Base-by-base conservation (phyloP, 495 filamentous ascomycete species). In the Thermothielavioides terrestris region DNA sequence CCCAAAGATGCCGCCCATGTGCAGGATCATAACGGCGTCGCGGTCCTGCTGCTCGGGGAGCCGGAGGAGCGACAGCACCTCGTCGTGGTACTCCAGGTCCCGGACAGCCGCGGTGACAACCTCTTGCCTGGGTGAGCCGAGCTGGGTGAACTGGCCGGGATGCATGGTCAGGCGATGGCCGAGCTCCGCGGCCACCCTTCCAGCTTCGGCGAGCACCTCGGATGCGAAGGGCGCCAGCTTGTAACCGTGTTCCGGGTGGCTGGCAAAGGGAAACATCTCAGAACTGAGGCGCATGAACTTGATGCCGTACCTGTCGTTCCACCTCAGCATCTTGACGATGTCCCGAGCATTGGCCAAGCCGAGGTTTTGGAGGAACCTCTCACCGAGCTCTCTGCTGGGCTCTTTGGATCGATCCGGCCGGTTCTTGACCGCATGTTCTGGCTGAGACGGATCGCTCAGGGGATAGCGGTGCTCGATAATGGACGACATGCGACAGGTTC, bases 221-320 rank as follows among this genome's bases (percentile, higher is more conserved):
- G 81, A 79, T 1, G 94, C 92, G 63, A 98, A 96, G 0, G 86
- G 86, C 0, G 83, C 84, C 10, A 96, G 74, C 54, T 82, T 86
- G 61, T 96, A 98, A 0, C 89, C 92, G 54, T 94, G 89, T 49
- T 85, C 83, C 22, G 75, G 73, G 55, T 96, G 89, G 42, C 85
- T 91, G 0, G 92, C 89, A 62, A 96, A 96, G 1, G 91, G 92
- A 52, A 96, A 96, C 87, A 95, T 95, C 60, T 95, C 92, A 56
- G 85, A 92, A 56, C 85, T 91, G 17, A 97, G 73, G 3, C 91
- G 83, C 75, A 97, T 76, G 64, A 98, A 94, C 60, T 85, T 92
- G 68, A 96, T 97, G 34, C 81, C 82, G 50, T 92, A 96, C 46
- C 80, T 82, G 51, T 95, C 88, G 60, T 97, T 96, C 92, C 92